Percentiles rank a stretch among this genome's conserved stretches.
These are phyloP conservation scores for Hysterium pulicare DNA, from an alignment of 2,329 filamentous ascomycete species.

Conservation along the genomic window DNA sequence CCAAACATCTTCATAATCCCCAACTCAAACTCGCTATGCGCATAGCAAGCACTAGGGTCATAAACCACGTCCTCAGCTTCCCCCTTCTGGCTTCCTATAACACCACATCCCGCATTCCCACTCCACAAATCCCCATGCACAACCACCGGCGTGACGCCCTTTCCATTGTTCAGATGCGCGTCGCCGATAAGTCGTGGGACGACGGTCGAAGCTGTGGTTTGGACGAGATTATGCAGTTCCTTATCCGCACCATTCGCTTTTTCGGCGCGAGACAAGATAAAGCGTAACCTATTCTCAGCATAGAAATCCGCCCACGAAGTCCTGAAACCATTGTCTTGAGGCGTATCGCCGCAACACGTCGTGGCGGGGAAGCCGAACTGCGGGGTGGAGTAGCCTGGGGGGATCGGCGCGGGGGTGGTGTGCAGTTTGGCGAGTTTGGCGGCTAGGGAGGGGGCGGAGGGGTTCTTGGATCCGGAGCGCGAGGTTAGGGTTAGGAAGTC, in stretches of 20 bases:
- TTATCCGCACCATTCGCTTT: constrained; percentile 62
- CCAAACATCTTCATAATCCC: constrained; percentile 98
- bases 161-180: constrained; percentile 57
- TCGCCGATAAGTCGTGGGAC: constrained; percentile 75
- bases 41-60: constrained; percentile 78
- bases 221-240: constrained; percentile 61
- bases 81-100: constrained; percentile 50
- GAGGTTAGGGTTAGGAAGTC: constrained; percentile 67
- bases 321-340: constrained; percentile 73
- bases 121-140: constrained; percentile 94
- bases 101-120: constrained; percentile 71
- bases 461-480: constrained; percentile 19
- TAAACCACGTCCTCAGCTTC: constrained; percentile 79
- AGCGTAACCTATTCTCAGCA: constrained; percentile 68
- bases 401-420: constrained; percentile 66
- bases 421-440: constrained; percentile 77
- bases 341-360: constrained; percentile 83
- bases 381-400: constrained; percentile 55
- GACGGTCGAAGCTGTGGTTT: constrained; percentile 60
- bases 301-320: constrained; percentile 83
- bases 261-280: constrained; percentile 59
- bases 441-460: constrained; percentile 56
- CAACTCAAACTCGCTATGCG: constrained; percentile 83
- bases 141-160: constrained; percentile 69
- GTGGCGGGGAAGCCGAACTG: constrained; percentile 80